phyloP scores from a whole-genome alignment of 1,284 basidiomycete genomes.

The Ceratobasidium sp. region DNA sequence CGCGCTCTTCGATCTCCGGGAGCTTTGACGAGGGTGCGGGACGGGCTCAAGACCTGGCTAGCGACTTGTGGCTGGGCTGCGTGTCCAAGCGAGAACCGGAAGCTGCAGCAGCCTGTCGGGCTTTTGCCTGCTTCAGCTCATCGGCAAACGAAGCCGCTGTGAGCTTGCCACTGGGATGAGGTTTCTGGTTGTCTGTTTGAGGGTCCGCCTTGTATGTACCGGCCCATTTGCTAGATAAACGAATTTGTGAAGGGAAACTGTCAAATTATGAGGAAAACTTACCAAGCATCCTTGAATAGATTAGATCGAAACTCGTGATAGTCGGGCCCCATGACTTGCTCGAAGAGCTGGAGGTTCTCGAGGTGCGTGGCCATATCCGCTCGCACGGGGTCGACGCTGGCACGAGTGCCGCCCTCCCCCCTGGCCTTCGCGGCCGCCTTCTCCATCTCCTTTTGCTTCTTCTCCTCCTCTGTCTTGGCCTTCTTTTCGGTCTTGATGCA shows the following conservation, averaged over 20 bases:
- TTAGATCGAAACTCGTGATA: neutral
- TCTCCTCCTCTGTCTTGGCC: too few species aligned
- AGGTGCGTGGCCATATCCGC: neutral
- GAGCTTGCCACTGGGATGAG: neutral
- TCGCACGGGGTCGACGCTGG: neutral
- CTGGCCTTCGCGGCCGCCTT: too few species aligned
- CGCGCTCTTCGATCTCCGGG: neutral
- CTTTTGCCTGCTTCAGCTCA: too few species aligned
- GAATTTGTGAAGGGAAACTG: neutral
- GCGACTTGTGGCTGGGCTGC: neutral
- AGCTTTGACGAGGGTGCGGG: neutral
- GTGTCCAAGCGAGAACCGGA: neutral
- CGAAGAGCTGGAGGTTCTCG: neutral
- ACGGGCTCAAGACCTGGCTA: neutral
- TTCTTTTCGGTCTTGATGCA: too few species aligned
- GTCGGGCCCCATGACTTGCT: neutral
- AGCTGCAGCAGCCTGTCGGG: neutral
- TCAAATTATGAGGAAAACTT: neutral
- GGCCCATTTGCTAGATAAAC: neutral
- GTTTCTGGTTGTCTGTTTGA: neutral
- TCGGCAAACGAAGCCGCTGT: neutral
- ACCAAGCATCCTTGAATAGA: neutral
- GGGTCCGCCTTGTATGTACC: neutral
- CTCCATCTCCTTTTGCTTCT: too few species aligned
- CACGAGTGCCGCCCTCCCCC: neutral